These are phyloP conservation scores for Chalaropsis thielavioides DNA, from an alignment of 2,329 filamentous ascomycete genomes.

Conservation along the genomic window DNA sequence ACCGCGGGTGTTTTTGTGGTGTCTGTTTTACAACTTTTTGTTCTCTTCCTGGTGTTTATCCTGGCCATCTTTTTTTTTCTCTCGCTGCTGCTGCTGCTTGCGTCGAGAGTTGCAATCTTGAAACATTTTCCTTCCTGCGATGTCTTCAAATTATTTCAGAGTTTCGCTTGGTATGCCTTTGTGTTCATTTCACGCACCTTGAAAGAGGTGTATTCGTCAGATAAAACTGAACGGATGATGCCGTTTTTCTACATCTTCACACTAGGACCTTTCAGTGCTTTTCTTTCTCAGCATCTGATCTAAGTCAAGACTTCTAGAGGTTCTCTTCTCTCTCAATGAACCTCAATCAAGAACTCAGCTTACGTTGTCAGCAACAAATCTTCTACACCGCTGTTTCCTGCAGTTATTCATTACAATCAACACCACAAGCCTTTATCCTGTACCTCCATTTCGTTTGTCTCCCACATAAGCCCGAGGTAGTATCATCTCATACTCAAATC, in stretches of 20 bases:
- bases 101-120: background rate
- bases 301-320: no score
- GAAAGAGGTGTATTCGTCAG: background rate
- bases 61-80: background rate
- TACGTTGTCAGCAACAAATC: no score
- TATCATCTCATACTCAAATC: no score
- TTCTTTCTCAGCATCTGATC: background rate
- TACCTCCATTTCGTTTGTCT: background rate
- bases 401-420: no score
- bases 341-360: background rate
- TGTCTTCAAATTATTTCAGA: background rate
- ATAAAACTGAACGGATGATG: no score
- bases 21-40: background rate
- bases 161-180: background rate
- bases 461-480: no score
- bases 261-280: conserved; percentile 2
- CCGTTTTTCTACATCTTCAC: no score
- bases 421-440: background rate
- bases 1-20: background rate
- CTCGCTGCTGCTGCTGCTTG: background rate
- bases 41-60: background rate
- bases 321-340: no score
- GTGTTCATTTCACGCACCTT: background rate
- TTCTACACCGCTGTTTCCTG: no score
- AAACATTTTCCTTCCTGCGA: background rate